Conservation (phyloP, 345 rosid species). For the Angophora floribunda region DNA sequence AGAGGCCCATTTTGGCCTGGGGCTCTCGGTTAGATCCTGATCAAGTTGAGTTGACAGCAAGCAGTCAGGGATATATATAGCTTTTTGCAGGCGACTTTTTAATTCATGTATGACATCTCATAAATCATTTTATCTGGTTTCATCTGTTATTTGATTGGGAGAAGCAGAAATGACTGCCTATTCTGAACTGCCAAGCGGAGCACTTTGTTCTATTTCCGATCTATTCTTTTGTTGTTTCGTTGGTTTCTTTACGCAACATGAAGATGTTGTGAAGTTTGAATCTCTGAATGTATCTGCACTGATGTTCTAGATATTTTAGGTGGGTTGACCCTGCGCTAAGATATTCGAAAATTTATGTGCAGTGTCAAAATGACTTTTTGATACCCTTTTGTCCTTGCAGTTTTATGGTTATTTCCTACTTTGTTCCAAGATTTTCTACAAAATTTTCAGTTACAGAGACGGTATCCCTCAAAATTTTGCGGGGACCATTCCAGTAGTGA, state of each 20-base stretch:
- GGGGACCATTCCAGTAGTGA: not conserved
- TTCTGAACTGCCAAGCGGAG: not conserved
- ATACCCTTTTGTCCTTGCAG: not conserved
- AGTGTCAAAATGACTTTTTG: not conserved
- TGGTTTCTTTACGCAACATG: not conserved
- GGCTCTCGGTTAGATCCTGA: not conserved
- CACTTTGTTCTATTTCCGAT: not conserved
- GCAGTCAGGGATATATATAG: not conserved
- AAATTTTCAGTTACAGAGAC: not conserved
- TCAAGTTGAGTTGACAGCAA: not conserved
- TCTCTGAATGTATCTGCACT: not conserved
- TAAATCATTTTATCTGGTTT: not conserved
- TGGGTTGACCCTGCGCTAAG: not conserved
- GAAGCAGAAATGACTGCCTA: not conserved
- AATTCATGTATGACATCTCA: not conserved
- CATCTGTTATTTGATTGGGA: not conserved
- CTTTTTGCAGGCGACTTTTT: not conserved
- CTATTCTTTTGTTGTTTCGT: not conserved
- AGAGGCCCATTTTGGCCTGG: slow-evolving; percentile 23
- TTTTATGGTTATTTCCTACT: not conserved
- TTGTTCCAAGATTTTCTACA: not conserved
- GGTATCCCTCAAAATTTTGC: not conserved
- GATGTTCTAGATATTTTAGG: not conserved
- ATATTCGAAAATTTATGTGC: not conserved
- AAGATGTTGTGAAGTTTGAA: not conserved